Percentiles rank a stretch among this genome's conserved stretches.
Evolutionary conservation across 2,329 filamentous ascomycete species (phyloP).

Genomic region (Sporothrix euskadiensis): DNA sequence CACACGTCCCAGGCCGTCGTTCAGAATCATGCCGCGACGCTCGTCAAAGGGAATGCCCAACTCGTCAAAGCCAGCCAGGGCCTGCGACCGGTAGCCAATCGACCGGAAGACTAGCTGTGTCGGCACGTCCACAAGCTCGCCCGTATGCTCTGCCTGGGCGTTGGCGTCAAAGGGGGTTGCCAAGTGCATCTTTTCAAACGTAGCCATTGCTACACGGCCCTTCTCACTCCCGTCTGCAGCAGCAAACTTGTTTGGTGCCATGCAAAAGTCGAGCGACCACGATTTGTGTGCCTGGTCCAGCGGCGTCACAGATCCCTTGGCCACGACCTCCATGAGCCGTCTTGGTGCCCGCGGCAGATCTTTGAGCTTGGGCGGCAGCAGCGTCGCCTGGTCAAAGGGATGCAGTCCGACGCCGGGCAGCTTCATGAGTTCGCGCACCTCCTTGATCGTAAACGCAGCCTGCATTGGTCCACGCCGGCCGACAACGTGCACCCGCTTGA

Average conservation of each 20-base stretch:
- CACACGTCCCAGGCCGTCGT: slow-evolving; percentile 78
- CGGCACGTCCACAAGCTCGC: slow-evolving; percentile 54
- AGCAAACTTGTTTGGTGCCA: slow-evolving; percentile 72
- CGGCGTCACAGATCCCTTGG: slow-evolving; percentile 66
- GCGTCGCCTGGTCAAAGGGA: slow-evolving; percentile 60
- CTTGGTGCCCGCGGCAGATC: slow-evolving; percentile 73
- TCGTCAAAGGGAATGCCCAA: slow-evolving; percentile 78
- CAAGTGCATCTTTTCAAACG: slow-evolving; percentile 65
- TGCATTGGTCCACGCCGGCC: slow-evolving; percentile 87
- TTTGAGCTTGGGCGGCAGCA: slow-evolving; percentile 68
- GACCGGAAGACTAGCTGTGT: slow-evolving; percentile 81
- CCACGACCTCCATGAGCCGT: slow-evolving; percentile 76
- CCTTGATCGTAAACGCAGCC: slow-evolving; percentile 95
- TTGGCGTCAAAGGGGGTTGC: slow-evolving; percentile 55
- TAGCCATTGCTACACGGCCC: slow-evolving; percentile 60
- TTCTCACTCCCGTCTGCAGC: slow-evolving; percentile 44
- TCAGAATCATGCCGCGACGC: slow-evolving; percentile 72
- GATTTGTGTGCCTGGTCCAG: slow-evolving; percentile 57
- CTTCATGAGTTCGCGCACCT: slow-evolving; percentile 83
- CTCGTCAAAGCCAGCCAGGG: slow-evolving; percentile 71
- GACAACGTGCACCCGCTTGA: slow-evolving; percentile 82
- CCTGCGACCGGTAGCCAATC: slow-evolving; percentile 87
- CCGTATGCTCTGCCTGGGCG: slow-evolving; percentile 52
- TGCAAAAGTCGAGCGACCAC: slow-evolving; percentile 84
- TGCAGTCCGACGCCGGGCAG: slow-evolving; percentile 71